Percentiles rank a stretch among this genome's conserved stretches.
phyloP scores from a whole-genome alignment of 2,329 filamentous ascomycete genomes.

The Didymella lethalis region DNA sequence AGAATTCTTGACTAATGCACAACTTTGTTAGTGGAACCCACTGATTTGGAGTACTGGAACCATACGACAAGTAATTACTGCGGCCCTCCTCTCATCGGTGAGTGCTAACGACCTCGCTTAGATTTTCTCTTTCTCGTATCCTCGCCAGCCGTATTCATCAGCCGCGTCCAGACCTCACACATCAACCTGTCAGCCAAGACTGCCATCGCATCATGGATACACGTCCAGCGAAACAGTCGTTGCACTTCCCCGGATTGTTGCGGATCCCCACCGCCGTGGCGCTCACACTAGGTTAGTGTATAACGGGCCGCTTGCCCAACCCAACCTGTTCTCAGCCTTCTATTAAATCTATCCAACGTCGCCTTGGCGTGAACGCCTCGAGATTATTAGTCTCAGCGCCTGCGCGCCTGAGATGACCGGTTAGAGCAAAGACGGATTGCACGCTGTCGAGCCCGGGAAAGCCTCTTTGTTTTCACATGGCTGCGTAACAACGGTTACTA shows the following conservation, averaged over 20 bases:
- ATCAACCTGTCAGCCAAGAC: neutral
- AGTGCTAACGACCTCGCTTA: neutral
- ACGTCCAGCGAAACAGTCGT: neutral
- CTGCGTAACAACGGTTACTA: neutral
- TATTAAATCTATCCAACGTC: neutral
- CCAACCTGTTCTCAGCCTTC: neutral
- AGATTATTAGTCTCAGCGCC: neutral
- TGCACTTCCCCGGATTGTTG: neutral
- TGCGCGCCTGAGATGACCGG: neutral
- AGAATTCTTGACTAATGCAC: neutral
- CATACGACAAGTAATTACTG: neutral
- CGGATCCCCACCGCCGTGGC: neutral
- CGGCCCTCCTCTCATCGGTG: neutral
- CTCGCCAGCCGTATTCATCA: neutral
- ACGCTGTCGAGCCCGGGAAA: neutral
- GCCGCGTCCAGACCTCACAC: neutral
- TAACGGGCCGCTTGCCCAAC: neutral
- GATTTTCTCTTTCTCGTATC: neutral
- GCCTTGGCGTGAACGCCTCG: neutral
- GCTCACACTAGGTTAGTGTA: neutral
- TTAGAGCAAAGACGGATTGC: neutral
- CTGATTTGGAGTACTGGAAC: neutral
- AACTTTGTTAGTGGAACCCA: neutral
- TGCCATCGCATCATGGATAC: neutral
- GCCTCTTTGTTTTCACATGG: neutral